Evolutionary conservation across 2,329 filamentous ascomycete genomes (phyloP).

Genomic region (Massarina eburnea): DNA sequence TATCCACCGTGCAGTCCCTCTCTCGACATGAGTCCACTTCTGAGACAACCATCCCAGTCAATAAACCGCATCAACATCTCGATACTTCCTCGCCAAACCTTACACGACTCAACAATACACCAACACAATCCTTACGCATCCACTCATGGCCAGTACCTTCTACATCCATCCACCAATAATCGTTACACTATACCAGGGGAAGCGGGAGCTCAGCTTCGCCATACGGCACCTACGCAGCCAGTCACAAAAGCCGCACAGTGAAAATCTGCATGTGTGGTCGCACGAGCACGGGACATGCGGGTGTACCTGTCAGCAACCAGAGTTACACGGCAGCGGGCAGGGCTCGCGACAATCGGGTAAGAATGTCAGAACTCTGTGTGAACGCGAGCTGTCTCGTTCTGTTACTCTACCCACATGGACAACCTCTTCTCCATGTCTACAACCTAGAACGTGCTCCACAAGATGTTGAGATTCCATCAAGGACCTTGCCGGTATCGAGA

Average conservation of each 20-base stretch:
- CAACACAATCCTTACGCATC: no score
- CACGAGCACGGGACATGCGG: not conserved
- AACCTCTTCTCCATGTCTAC: no score
- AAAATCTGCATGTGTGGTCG: not conserved
- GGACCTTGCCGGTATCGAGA: not conserved
- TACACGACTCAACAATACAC: no score
- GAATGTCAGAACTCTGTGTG: constrained; percentile 16
- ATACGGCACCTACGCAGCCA: not conserved
- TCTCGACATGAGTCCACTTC: no score
- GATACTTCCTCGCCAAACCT: no score
- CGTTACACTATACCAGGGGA: constrained; percentile 15
- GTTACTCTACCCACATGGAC: not conserved
- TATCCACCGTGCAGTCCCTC: no score
- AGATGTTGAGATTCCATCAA: not conserved
- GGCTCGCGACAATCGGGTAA: constrained; percentile 2
- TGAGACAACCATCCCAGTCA: no score
- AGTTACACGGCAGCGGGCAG: not conserved
- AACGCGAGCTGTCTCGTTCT: constrained; percentile 18
- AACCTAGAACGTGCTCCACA: no score
- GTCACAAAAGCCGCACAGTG: not conserved
- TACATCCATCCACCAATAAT: not conserved
- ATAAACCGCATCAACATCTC: no score
- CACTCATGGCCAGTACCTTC: constrained; percentile 3
- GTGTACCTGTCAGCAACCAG: constrained; percentile 5
- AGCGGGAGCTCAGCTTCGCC: not conserved